Percentiles rank a stretch among this genome's conserved stretches.
Evolutionary conservation across 2,329 filamentous ascomycete species (phyloP).

Genomic region (Tolypocladium nubicola): DNA sequence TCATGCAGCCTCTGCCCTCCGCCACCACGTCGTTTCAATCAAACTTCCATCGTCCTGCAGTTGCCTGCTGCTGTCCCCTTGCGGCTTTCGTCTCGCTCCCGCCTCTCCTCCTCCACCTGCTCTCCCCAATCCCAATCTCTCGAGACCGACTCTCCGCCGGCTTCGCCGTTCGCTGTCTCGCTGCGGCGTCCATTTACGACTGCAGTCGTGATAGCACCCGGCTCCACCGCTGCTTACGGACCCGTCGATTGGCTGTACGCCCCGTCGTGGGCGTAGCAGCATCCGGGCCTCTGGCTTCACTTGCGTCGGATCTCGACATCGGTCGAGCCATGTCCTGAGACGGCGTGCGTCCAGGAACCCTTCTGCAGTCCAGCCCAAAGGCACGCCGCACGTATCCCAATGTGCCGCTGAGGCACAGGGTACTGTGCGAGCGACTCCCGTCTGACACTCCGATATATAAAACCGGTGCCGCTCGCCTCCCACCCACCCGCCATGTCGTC

Average conservation of each 20-base stretch:
- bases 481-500: slow-evolving; percentile 7
- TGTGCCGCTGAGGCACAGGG: background rate
- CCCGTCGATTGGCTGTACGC: background rate
- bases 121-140: background rate
- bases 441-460: background rate
- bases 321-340: background rate
- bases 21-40: slow-evolving; percentile 1
- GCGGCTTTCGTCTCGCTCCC: background rate
- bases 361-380: background rate
- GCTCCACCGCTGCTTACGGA: background rate
- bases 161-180: background rate
- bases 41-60: background rate
- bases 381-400: background rate
- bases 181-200: background rate
- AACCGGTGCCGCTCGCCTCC: background rate
- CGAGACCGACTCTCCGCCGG: background rate
- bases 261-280: background rate
- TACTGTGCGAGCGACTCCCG: background rate
- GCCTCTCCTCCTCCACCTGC: background rate
- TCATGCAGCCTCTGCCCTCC: slow-evolving; percentile 1
- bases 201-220: background rate
- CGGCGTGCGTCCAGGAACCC: background rate
- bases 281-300: background rate
- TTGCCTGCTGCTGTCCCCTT: background rate
- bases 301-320: background rate